Evolutionary conservation across 129 eudicot genomes (phyloP).

Genomic region (Pittosporum tobira): DNA sequence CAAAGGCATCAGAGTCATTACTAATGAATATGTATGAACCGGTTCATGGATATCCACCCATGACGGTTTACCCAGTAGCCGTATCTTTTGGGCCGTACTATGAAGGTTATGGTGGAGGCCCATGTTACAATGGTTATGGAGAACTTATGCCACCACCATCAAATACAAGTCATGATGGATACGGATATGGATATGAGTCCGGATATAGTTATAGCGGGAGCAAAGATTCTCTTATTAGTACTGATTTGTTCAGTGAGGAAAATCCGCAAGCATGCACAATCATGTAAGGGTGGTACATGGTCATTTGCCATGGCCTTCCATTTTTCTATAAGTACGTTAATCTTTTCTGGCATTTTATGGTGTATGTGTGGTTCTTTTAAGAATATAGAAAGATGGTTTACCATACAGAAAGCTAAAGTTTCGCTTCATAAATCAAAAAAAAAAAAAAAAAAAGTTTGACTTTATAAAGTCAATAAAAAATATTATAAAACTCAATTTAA

Average conservation of each 20-base stretch:
- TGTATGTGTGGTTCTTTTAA: no score
- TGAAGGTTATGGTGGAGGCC: constrained; percentile 16
- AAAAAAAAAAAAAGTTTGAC: no score
- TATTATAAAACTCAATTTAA: no score
- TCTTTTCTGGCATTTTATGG: no score
- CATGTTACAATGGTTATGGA: constrained; percentile 25
- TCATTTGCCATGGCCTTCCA: neutral
- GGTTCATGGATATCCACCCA: no score
- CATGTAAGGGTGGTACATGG: constrained; percentile 19
- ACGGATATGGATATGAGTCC: constrained; percentile 1
- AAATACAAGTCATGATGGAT: constrained; percentile 6
- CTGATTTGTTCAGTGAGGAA: constrained; percentile 28
- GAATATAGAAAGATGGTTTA: no score
- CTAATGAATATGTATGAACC: no score
- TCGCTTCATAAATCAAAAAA: no score
- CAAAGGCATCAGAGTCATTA: no score
- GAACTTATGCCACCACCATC: constrained; percentile 9
- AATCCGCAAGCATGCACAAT: constrained; percentile 30
- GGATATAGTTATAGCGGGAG: constrained; percentile 1
- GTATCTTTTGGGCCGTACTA: constrained; percentile 22
- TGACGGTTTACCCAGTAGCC: neutral
- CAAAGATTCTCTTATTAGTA: constrained; percentile 2
- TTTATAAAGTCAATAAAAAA: no score
- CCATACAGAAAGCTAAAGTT: no score
- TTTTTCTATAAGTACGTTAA: no score